Evolutionary conservation across 169 alveolate genomes (phyloP).

Genomic region (Eimeria necatrix): DNA sequence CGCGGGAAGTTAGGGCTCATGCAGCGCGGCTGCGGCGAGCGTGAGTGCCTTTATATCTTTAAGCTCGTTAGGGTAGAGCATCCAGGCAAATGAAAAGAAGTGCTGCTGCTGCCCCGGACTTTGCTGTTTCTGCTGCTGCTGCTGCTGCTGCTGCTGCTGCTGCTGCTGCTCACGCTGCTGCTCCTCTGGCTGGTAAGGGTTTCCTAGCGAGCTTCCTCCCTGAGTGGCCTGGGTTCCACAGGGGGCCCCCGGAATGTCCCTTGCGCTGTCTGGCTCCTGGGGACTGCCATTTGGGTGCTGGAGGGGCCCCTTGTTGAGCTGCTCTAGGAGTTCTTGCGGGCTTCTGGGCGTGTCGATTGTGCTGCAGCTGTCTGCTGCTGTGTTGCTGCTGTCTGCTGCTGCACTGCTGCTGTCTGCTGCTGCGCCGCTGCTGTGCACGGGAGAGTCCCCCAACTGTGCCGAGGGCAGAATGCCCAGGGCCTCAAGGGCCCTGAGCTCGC

Average conservation of each 20-base stretch:
- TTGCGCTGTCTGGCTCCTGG: not conserved
- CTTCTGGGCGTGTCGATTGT: not conserved
- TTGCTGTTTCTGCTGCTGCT: not conserved
- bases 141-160: conserved; percentile 33
- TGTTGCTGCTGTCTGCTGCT: not conserved
- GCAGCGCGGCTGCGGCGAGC: not conserved
- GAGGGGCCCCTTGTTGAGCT: not conserved
- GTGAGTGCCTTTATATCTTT: not conserved
- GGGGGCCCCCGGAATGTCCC: no score
- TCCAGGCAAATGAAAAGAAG: conserved; percentile 16
- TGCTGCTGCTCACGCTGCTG: conserved; percentile 8
- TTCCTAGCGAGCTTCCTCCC: no score
- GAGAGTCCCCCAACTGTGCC: no score
- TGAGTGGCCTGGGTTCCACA: no score
- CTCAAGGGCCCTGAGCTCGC: not conserved
- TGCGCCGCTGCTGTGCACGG: not conserved
- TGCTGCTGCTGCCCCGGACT: conserved; percentile 15
- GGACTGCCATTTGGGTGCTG: not conserved
- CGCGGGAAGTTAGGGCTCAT: not conserved
- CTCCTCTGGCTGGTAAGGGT: no score
- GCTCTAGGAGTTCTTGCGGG: no score
- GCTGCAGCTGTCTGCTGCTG: conserved; percentile 45
- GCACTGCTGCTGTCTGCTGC: not conserved
- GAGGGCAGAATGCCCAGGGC: not conserved
- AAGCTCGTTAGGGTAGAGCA: conserved; percentile 4